Evolutionary conservation across 2,329 filamentous ascomycete species (phyloP).

Genomic region (Phialemonium atrogriseum): DNA sequence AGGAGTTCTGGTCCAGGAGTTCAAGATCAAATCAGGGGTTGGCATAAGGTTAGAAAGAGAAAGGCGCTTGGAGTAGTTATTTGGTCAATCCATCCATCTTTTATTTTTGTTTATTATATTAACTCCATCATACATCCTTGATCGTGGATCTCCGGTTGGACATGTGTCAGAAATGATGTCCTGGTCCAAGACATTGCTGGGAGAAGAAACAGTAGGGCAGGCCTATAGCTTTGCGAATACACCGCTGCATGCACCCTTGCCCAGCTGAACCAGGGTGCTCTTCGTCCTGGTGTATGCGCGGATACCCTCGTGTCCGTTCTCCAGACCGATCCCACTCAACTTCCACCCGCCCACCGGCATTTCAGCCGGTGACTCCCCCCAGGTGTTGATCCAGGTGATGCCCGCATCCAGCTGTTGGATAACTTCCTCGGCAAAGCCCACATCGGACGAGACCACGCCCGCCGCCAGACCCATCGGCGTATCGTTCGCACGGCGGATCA

Average conservation of each 20-base stretch:
- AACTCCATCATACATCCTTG: too few relatives aligned
- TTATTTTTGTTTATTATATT: too few relatives aligned
- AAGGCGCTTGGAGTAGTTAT: too few relatives aligned
- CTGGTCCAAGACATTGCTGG: too few relatives aligned
- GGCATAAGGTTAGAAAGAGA: too few relatives aligned
- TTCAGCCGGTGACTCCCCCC: slow-evolving; percentile 86
- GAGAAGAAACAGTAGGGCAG: too few relatives aligned
- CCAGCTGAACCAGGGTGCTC: slow-evolving; percentile 80
- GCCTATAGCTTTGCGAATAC: slow-evolving; percentile 70
- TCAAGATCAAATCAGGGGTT: too few relatives aligned
- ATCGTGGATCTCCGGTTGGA: too few relatives aligned
- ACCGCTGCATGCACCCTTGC: slow-evolving; percentile 58
- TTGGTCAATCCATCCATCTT: too few relatives aligned
- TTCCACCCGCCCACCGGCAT: slow-evolving; percentile 94
- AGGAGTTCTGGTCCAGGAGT: too few relatives aligned
- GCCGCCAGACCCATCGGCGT: slow-evolving; percentile 75
- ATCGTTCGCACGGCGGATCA: slow-evolving; percentile 63
- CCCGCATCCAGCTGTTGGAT: slow-evolving; percentile 67
- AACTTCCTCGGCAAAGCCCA: slow-evolving; percentile 66
- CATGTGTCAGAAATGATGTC: too few relatives aligned
- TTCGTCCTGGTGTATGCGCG: slow-evolving; percentile 81
- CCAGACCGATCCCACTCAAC: slow-evolving; percentile 76
- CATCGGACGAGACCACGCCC: slow-evolving; percentile 70
- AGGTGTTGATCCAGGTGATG: slow-evolving; percentile 89
- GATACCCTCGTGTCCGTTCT: slow-evolving; percentile 74